Percentiles rank a stretch among this genome's conserved stretches.
These are phyloP conservation scores for Diaporthe destruens DNA, from an alignment of 2,329 filamentous ascomycete species.

Conservation along the genomic window DNA sequence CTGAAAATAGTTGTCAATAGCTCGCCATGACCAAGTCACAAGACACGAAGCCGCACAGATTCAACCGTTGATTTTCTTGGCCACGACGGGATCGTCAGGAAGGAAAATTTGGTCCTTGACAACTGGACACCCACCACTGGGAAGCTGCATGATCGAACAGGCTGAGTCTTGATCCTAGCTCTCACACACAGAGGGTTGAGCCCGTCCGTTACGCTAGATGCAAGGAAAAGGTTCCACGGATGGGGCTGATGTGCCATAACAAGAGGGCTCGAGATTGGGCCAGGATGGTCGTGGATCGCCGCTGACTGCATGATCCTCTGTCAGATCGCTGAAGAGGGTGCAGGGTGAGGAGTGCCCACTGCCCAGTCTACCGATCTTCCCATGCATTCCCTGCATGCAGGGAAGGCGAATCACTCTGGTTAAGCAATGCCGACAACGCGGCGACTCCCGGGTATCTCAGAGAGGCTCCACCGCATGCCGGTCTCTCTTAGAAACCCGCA, in stretches of 20 bases:
- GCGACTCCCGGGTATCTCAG: slow-evolving; percentile 26
- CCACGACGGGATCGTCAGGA: not conserved
- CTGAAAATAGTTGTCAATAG: slow-evolving; percentile 13
- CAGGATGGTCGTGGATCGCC: slow-evolving; percentile 32
- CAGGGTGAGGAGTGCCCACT: slow-evolving; percentile 14
- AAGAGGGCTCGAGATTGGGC: not conserved
- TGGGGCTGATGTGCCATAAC: not conserved
- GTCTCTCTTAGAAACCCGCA: slow-evolving; percentile 15
- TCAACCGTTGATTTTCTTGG: not conserved
- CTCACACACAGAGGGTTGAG: slow-evolving; percentile 12
- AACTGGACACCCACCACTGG: slow-evolving; percentile 5
- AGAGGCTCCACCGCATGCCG: slow-evolving; percentile 11
- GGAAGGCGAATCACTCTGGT: slow-evolving; percentile 6
- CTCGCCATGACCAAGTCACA: not conserved
- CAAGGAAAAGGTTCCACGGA: not conserved
- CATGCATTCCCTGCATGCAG: not conserved
- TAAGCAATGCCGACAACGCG: slow-evolving; percentile 15
- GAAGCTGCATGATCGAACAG: slow-evolving; percentile 3
- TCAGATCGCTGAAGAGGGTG: slow-evolving; percentile 27
- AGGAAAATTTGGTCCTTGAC: not conserved
- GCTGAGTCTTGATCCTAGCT: not conserved
- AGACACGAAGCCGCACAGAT: slow-evolving; percentile 2
- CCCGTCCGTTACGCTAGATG: not conserved
- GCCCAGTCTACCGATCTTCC: not conserved
- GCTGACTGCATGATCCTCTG: slow-evolving; percentile 35